phyloP scores from a whole-genome alignment of 805 yeast genomes.

The Metschnikowia rubicola region DNA sequence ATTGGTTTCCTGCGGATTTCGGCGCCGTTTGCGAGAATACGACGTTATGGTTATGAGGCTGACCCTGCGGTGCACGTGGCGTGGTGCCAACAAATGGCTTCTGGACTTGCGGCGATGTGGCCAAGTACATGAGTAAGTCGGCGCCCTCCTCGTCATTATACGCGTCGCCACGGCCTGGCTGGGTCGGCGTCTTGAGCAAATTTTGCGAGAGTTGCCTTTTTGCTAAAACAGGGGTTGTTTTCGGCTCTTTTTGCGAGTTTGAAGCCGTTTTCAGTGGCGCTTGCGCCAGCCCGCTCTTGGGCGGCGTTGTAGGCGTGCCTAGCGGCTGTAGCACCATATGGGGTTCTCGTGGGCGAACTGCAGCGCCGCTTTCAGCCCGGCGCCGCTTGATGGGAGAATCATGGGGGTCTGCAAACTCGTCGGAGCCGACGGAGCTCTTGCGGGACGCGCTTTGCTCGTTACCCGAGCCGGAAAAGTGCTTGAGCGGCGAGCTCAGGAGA shows the following conservation, averaged over 20 bases:
- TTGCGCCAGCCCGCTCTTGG: constrained; percentile 20
- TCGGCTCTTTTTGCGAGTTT: constrained; percentile 4
- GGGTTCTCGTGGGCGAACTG: constrained; percentile 14
- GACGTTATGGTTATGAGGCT: neutral
- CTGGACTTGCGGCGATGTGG: constrained; percentile 77
- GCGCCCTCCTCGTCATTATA: constrained; percentile 65
- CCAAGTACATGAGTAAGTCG: constrained; percentile 72
- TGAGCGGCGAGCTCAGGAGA: constrained; percentile 35
- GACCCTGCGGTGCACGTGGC: constrained; percentile 22
- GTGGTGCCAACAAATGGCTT: constrained; percentile 31
- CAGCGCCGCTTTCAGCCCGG: constrained; percentile 15
- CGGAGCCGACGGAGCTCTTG: constrained; percentile 8
- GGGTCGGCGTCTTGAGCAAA: constrained; percentile 38
- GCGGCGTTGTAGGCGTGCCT: constrained; percentile 27
- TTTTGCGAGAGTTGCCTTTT: constrained; percentile 20
- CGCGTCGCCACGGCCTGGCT: constrained; percentile 22
- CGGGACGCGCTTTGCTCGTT: constrained; percentile 1
- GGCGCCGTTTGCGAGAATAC: constrained; percentile 7
- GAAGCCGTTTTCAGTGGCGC: constrained; percentile 28
- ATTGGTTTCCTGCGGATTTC: constrained; percentile 15
- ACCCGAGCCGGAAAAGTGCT: constrained; percentile 14
- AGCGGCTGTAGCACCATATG: constrained; percentile 32
- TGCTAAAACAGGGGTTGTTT: constrained; percentile 30
- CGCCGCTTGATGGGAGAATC: constrained; percentile 36
- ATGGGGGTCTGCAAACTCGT: constrained; percentile 11